Evolutionary conservation across 768 basidiomycete genomes (phyloP), one percentile per base, ranked within the genome.

Genomic region (Hypholoma fasciculare): DNA sequence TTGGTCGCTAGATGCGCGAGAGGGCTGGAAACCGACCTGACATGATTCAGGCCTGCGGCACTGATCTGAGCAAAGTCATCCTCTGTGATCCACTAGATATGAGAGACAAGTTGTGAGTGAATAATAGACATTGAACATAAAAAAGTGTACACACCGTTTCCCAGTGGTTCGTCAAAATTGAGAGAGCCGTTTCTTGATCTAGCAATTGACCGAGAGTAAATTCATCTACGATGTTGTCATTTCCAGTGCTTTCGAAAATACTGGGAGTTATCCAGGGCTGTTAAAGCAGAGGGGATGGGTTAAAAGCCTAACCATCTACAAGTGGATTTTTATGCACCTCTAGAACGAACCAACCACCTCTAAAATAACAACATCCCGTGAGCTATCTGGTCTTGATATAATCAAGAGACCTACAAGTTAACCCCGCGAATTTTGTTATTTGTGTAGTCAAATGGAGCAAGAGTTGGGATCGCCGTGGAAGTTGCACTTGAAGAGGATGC

Each of bases 31-130:
- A 59, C 74, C 23, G 61, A 88, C 86, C 88, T 82, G 52, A 89
- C 86, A 67, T 89, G 88, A 61, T 85, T 90, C 48, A 91, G 74
- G 0, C 88, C 87, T 27, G 88, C 88, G 8, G 79, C 82, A 16
- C 71, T 76, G 52, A 91, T 90, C 17, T 80, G 83, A 13, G 68
- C 68, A 64, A 91, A 90, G 65, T 91, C 89, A 37, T 82, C 80
- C 65, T 89, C 87, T 5, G 85, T 87, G 53, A 70, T 94, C 67
- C 69, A 70, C 60, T 58, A 16, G 26, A 49, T 20, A 27, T 49
- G 54, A 49, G 34, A 44, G 12, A 2, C 14, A 56, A 30, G 37
- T 57, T 57, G 52, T 57, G 43, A 19, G 17, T n/a, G 9, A 40
- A 7, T 27, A 11, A 4, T 16, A 52, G 38, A 17, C 17, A 52